Conservation (phyloP, 2,329 filamentous ascomycete genomes). For the Fusarium sororula region DNA sequence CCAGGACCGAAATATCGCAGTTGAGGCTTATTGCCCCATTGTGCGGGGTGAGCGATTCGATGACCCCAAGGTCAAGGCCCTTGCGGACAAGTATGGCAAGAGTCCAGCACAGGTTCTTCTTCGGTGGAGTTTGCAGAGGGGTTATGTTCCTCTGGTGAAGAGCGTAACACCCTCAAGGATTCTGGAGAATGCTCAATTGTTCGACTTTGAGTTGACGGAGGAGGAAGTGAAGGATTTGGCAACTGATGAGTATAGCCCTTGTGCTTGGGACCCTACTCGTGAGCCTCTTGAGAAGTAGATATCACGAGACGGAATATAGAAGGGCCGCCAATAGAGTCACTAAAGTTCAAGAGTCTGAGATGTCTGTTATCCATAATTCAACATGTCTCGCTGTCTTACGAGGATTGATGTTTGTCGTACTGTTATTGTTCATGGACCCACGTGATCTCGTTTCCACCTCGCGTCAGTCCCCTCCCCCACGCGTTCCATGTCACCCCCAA, state of each 20-base stretch:
- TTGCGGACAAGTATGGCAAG: constrained; percentile 78
- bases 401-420: background rate
- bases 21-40: constrained; percentile 71
- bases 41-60: constrained; percentile 75
- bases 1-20: constrained; percentile 65
- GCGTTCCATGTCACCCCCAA: constrained; percentile 6
- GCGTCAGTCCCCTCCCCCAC: constrained; percentile 27
- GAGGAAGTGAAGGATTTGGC: constrained; percentile 62
- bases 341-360: background rate
- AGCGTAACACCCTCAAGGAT: constrained; percentile 75
- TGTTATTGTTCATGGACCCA: constrained; percentile 25
- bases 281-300: constrained; percentile 54
- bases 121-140: constrained; percentile 84
- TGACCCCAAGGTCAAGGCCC: constrained; percentile 69
- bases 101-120: constrained; percentile 80
- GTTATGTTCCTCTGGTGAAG: constrained; percentile 77
- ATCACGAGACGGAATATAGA: background rate
- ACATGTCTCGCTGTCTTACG: background rate
- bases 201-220: constrained; percentile 64
- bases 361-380: background rate
- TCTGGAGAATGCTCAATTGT: constrained; percentile 67
- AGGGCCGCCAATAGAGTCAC: background rate
- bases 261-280: constrained; percentile 65
- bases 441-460: constrained; percentile 42
- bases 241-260: constrained; percentile 62